Evolutionary conservation across 768 basidiomycete genomes (phyloP).

Genomic region (Galerina sulciceps): DNA sequence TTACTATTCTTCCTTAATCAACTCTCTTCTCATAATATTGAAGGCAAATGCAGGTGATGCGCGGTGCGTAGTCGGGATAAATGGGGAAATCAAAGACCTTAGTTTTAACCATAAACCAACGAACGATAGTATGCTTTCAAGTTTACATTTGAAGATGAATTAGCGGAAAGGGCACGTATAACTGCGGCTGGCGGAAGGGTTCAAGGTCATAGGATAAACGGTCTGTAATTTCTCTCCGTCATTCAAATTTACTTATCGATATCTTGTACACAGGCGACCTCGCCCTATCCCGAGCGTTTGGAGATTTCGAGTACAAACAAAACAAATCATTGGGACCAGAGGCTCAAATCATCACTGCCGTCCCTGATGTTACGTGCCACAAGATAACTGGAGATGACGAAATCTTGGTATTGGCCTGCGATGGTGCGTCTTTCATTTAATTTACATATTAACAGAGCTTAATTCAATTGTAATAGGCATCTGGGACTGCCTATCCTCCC

Average conservation of each 20-base stretch:
- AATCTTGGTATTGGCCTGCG: constrained; percentile 95
- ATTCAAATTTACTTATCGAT: no score
- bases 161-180: constrained; percentile 89
- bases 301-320: constrained; percentile 99
- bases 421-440: constrained; percentile 56
- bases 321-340: constrained; percentile 83
- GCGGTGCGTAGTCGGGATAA: constrained; percentile 82
- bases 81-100: constrained; percentile 85
- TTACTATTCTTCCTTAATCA: background rate
- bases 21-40: constrained; percentile 15
- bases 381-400: constrained; percentile 88
- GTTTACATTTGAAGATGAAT: constrained; percentile 9
- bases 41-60: constrained; percentile 99
- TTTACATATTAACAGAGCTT: constrained; percentile 1
- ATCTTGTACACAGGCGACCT: no score
- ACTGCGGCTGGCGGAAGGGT: constrained; percentile 92
- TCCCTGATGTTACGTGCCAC: constrained; percentile 90
- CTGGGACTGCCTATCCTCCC: constrained; percentile 96
- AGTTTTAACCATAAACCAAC: constrained; percentile 97
- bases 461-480: constrained; percentile 62
- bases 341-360: no score
- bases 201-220: constrained; percentile 96
- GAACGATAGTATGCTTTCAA: constrained; percentile 59
- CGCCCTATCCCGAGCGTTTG: constrained; percentile 91
- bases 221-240: no score